A percentile compares a stretch with the other conserved stretches of the same genome.
Conservation (phyloP, 805 yeast species). For the Torulaspora microellipsoides region DNA sequence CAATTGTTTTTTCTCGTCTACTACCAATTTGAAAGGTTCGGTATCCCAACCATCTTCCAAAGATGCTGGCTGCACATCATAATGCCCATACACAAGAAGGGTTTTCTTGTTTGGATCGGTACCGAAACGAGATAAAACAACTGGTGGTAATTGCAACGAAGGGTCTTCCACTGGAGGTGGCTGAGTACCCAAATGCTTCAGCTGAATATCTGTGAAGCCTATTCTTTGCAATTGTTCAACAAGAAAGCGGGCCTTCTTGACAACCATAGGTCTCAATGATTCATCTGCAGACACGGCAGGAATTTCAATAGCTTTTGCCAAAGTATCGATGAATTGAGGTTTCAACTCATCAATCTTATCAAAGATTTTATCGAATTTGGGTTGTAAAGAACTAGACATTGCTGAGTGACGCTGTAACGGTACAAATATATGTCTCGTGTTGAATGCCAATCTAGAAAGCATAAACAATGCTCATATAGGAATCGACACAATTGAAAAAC, state of each 20-base stretch:
- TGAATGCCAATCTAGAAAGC: conserved; percentile 1
- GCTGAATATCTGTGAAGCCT: conserved; percentile 79
- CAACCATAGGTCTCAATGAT: conserved; percentile 78
- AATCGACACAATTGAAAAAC: background rate
- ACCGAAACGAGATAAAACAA: conserved; percentile 88
- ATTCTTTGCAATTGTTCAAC: conserved; percentile 60
- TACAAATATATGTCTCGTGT: conserved; percentile 1
- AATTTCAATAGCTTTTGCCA: conserved; percentile 82
- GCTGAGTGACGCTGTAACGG: conserved; percentile 2
- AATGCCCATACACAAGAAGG: conserved; percentile 90
- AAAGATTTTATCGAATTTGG: conserved; percentile 33
- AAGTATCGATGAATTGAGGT: conserved; percentile 65
- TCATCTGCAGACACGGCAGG: conserved; percentile 95
- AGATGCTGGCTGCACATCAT: conserved; percentile 96
- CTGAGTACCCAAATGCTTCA: conserved; percentile 80
- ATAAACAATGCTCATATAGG: background rate
- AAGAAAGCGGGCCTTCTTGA: conserved; percentile 83
- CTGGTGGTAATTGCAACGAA: conserved; percentile 79
- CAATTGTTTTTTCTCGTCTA: conserved; percentile 57
- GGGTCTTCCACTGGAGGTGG: conserved; percentile 81
- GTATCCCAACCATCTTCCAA: conserved; percentile 92
- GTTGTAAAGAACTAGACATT: conserved; percentile 16
- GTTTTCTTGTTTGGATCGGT: conserved; percentile 78
- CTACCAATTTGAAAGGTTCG: conserved; percentile 77
- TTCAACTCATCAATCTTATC: conserved; percentile 67